phyloP scores from a whole-genome alignment of 1,139 yeast species.

The Chernovozyma aurita region DNA sequence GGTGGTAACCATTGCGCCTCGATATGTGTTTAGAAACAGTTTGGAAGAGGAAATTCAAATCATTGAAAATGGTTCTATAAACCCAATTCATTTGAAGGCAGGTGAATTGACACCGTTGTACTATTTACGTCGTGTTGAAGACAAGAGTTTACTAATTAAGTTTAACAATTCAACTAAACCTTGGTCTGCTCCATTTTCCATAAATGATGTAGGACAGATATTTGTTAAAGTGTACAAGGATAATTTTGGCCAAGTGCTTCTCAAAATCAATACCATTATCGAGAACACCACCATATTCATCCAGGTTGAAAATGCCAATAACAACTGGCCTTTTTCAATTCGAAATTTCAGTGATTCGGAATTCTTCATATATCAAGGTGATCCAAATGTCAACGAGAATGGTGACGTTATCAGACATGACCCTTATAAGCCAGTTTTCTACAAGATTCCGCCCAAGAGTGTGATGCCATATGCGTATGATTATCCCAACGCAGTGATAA shows the following conservation, averaged over 20 bases:
- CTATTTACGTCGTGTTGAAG: constrained; percentile 44
- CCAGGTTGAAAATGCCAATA: constrained; percentile 66
- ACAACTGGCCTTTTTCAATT: constrained; percentile 89
- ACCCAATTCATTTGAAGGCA: constrained; percentile 40
- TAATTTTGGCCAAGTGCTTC: constrained; percentile 60
- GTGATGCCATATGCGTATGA: constrained; percentile 99
- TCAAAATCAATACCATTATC: constrained; percentile 68
- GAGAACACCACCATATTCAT: constrained; percentile 82
- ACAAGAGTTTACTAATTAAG: constrained; percentile 55
- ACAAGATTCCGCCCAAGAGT: constrained; percentile 80
- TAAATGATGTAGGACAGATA: constrained; percentile 79
- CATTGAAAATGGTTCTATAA: constrained; percentile 66
- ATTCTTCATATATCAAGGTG: constrained; percentile 79
- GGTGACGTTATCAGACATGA: constrained; percentile 54
- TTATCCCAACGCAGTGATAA: constrained; percentile 84
- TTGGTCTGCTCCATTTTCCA: constrained; percentile 87
- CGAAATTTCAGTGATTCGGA: constrained; percentile 85
- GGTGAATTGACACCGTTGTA: constrained; percentile 57
- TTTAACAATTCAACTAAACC: constrained; percentile 55
- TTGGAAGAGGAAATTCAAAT: constrained; percentile 53
- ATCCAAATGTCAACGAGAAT: constrained; percentile 72
- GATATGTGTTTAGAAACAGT: constrained; percentile 70
- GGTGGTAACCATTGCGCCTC: constrained; percentile 75
- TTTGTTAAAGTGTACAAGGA: constrained; percentile 66
- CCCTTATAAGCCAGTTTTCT: constrained; percentile 68